Evolutionary conservation across 1,139 yeast genomes (phyloP).

Genomic region (Candida dubliniensis): DNA sequence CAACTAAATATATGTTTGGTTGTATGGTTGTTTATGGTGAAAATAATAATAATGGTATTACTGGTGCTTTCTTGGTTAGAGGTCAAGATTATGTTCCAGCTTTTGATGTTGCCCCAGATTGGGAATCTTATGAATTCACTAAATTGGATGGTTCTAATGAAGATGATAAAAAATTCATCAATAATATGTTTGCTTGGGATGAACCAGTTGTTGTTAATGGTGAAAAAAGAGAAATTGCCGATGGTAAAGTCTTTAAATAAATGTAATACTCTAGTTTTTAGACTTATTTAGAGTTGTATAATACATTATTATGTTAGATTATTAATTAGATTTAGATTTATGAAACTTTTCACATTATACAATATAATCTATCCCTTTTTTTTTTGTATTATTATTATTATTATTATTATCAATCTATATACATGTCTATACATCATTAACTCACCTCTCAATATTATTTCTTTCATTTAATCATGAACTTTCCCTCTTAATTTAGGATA

Average conservation of each 20-base stretch:
- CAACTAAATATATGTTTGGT: constrained; percentile 94
- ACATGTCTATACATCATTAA: not conserved
- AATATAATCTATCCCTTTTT: not conserved
- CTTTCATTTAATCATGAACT: constrained; percentile 56
- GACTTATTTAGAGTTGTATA: too few relatives aligned
- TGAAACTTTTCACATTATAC: too few relatives aligned
- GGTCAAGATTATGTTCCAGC: constrained; percentile 93
- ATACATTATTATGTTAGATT: not conserved
- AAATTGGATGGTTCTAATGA: constrained; percentile 42
- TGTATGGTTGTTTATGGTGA: constrained; percentile 94
- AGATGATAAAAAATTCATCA: constrained; percentile 39
- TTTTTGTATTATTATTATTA: not conserved
- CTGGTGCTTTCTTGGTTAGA: constrained; percentile 92
- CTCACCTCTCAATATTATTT: not conserved
- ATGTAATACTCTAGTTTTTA: not conserved
- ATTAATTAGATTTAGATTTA: constrained; percentile 56
- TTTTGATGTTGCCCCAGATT: constrained; percentile 98
- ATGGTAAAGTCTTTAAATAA: constrained; percentile 54
- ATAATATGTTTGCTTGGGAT: constrained; percentile 56
- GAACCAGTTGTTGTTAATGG: constrained; percentile 49
- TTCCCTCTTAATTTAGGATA: constrained; percentile 77
- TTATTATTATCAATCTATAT: not conserved
- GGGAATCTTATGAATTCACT: constrained; percentile 66
- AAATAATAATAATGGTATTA: constrained; percentile 96
- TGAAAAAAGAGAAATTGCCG: constrained; percentile 47